Percentiles rank a stretch among this genome's conserved stretches.
These are phyloP conservation scores for Neonectria coccinea DNA, from an alignment of 2,329 filamentous ascomycete genomes.

Conservation along the genomic window DNA sequence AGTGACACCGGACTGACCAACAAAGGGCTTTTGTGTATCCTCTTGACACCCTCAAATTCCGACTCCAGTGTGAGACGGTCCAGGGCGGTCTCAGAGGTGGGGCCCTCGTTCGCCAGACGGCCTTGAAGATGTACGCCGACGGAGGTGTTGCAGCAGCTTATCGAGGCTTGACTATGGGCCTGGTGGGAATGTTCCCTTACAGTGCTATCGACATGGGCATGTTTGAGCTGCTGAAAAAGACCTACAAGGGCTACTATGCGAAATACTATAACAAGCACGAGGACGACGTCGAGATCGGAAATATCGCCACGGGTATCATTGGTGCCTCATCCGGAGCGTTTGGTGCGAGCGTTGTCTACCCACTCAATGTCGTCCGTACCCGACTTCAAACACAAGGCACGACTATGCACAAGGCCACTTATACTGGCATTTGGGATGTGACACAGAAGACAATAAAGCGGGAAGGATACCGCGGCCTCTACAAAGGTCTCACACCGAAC, in stretches of 20 bases:
- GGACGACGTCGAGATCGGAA: conserved; percentile 84
- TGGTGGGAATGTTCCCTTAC: conserved; percentile 97
- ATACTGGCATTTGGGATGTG: conserved; percentile 92
- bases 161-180: conserved; percentile 91
- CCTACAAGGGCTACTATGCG: conserved; percentile 77
- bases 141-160: conserved; percentile 84
- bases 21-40: conserved; percentile 90
- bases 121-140: conserved; percentile 84
- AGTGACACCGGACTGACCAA: conserved; percentile 24
- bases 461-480: conserved; percentile 88
- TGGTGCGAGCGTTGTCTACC: conserved; percentile 94
- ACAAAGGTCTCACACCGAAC: conserved; percentile 95
- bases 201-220: conserved; percentile 96
- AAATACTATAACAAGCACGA: conserved; percentile 77
- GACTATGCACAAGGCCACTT: conserved; percentile 88
- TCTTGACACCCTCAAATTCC: conserved; percentile 83
- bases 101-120: conserved; percentile 83
- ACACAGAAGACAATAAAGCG: conserved; percentile 83
- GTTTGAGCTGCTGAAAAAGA: conserved; percentile 90
- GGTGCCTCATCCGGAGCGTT: conserved; percentile 92
- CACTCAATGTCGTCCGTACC: conserved; percentile 92
- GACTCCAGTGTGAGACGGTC: conserved; percentile 94
- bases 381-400: conserved; percentile 95
- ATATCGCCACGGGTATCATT: conserved; percentile 87
- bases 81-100: conserved; percentile 86